Conservation (phyloP, 768 basidiomycete genomes). For the Suillus fuscotomentosus region DNA sequence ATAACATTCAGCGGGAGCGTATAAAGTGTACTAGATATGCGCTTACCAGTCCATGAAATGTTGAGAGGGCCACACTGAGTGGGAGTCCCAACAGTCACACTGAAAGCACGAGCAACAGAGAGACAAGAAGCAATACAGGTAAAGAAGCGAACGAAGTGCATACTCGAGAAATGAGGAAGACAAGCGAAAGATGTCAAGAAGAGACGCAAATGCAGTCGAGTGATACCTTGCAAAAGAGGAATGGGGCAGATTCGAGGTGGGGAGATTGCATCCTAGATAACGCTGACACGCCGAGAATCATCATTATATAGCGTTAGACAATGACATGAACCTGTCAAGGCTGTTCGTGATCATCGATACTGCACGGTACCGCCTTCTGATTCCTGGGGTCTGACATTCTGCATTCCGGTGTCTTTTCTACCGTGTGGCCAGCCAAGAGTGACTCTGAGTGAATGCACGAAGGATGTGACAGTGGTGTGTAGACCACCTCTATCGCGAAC, state of each 20-base stretch:
- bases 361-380: not conserved
- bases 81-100: slow-evolving; percentile 49
- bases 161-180: slow-evolving; percentile 17
- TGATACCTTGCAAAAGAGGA: not conserved
- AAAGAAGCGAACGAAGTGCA: slow-evolving; percentile 24
- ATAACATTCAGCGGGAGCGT: not conserved
- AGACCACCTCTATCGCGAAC: too few species aligned
- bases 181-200: slow-evolving; percentile 9
- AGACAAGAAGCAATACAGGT: slow-evolving; percentile 19
- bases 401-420: not conserved
- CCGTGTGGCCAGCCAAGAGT: too few species aligned
- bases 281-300: not conserved
- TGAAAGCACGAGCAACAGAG: slow-evolving; percentile 32
- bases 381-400: not conserved
- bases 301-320: not conserved
- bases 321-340: not conserved
- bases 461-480: too few species aligned
- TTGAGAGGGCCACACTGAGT: slow-evolving; percentile 60
- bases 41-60: slow-evolving; percentile 62
- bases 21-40: not conserved
- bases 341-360: not conserved
- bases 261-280: not conserved
- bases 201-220: not conserved
- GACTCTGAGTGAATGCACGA: too few species aligned
- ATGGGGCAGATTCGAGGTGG: not conserved